Evolutionary conservation across 371 early-diverging fungal genomes (phyloP), one percentile per base, ranked within the genome.

Genomic region (Actinomucor elegans): DNA sequence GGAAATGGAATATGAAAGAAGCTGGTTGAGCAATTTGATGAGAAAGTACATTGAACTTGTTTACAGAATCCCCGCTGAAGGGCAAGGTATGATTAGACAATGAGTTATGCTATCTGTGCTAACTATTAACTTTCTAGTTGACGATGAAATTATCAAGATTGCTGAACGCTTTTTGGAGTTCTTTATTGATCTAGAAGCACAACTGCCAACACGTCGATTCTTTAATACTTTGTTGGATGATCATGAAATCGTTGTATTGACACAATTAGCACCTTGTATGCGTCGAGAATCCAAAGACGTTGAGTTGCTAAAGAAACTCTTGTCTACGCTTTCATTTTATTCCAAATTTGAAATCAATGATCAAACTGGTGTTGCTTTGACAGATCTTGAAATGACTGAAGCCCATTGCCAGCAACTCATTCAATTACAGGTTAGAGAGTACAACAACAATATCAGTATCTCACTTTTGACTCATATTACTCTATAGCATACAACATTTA

Each of bases 201-300:
- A 96, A 70, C 66, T 96, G 27, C 88, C 96, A 2, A 96, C 98
- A 1, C 87, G 98, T 27, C 86, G 97, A 43, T 94, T 82, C 59
- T 82, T 96, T 57, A 86, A 90, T 55, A 76, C 84, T 1, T 51
- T 98, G 7, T 52, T 98, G 23, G 78, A 85, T 14, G 97, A 97
- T 58, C 90, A 89, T 56, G 81, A 92, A 34, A 59, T 96, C 27
- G 67, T 89, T 4, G 77, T 81, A 9, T 68, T 87, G 12, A 81
- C 84, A 47, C 67, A 70, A 48, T 52, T 73, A 36, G 79, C 89
- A 32, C 73, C 76, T 4, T 73, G 90, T 26, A 80, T 71, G 28
- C 66, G 58, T 27, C 71, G 82, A 15, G 54, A 76, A 31, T 49
- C 57, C 11, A 51, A 64, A 37, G 80, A 79, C 34, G 68, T 71